These are phyloP conservation scores for Starmerella lactis-condensi DNA, from an alignment of 805 yeast genomes.

Conservation along the genomic window DNA sequence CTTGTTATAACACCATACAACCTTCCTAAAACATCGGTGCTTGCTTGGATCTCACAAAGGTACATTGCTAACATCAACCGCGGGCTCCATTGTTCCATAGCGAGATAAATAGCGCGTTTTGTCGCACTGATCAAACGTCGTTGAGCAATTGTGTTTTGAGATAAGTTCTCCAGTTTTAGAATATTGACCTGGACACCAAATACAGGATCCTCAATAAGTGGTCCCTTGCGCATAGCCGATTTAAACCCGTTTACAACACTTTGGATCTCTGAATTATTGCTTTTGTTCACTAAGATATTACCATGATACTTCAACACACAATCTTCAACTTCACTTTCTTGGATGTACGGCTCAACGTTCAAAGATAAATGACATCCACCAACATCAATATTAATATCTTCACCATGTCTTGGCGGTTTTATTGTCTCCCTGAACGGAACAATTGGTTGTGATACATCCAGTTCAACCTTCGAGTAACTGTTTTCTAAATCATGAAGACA, in stretches of 20 bases:
- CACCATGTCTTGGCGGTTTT: constrained; percentile 25
- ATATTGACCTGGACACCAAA: constrained; percentile 41
- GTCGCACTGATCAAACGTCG: constrained; percentile 57
- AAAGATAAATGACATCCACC: constrained; percentile 19
- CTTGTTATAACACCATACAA: constrained; percentile 87
- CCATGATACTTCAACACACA: constrained; percentile 1
- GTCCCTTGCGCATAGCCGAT: constrained; percentile 66
- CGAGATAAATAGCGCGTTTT: constrained; percentile 52
- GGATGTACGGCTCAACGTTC: constrained; percentile 5
- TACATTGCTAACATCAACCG: constrained; percentile 84
- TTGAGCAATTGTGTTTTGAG: constrained; percentile 19
- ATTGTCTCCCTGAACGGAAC: constrained; percentile 89
- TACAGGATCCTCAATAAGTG: constrained; percentile 69
- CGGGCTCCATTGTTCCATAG: constrained; percentile 68
- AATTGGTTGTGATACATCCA: constrained; percentile 73
- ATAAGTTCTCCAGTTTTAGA: constrained; percentile 13
- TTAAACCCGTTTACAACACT: constrained; percentile 67
- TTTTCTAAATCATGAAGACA: constrained; percentile 67
- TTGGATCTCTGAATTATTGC: constrained; percentile 7
- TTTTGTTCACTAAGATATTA: constrained; percentile 10
- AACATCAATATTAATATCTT: constrained; percentile 26
- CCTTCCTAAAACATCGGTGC: constrained; percentile 84
- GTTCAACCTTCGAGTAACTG: constrained; percentile 83
- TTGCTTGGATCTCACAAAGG: constrained; percentile 84
- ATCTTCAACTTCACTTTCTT: not conserved